Evolutionary conservation across 2,329 filamentous ascomycete genomes (phyloP).

Genomic region (Apiospora phragmitis): DNA sequence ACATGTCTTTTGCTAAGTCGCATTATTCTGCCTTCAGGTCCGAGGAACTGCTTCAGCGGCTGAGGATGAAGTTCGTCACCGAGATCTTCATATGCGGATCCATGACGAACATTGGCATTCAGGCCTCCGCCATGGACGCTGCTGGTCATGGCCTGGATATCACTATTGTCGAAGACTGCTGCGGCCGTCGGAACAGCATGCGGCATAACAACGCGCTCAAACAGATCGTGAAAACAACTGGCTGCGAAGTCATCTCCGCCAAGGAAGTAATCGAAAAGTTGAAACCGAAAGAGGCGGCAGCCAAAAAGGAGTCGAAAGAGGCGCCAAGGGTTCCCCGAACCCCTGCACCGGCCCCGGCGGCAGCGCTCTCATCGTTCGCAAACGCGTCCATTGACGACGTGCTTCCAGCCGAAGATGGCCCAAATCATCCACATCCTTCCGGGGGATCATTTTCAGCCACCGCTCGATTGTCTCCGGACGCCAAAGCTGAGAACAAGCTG

Average conservation of each 20-base stretch:
- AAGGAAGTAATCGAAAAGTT: not conserved
- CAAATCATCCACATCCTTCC: no score
- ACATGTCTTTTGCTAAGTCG: constrained; percentile 64
- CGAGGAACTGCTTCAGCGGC: constrained; percentile 69
- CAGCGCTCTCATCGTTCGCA: constrained; percentile 33
- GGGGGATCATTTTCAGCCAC: not conserved
- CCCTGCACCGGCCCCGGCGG: constrained; percentile 23
- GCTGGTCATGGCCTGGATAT: constrained; percentile 86
- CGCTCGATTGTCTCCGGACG: not conserved
- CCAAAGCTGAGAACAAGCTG: not conserved
- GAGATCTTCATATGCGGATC: constrained; percentile 88
- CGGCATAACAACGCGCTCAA: constrained; percentile 72
- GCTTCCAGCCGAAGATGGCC: constrained; percentile 12
- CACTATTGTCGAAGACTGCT: constrained; percentile 83
- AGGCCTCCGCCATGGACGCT: constrained; percentile 89
- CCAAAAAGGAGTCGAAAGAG: not conserved
- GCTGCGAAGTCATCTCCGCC: constrained; percentile 60
- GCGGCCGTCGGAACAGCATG: constrained; percentile 72
- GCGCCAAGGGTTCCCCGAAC: not conserved
- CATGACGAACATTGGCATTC: constrained; percentile 83
- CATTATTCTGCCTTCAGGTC: constrained; percentile 87
- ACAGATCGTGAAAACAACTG: constrained; percentile 72
- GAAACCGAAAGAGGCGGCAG: constrained; percentile 18
- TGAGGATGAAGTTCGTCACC: constrained; percentile 85
- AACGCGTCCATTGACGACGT: constrained; percentile 35